These are phyloP conservation scores for Parafenestella ontariensis DNA, from an alignment of 2,329 filamentous ascomycete species.

Conservation along the genomic window DNA sequence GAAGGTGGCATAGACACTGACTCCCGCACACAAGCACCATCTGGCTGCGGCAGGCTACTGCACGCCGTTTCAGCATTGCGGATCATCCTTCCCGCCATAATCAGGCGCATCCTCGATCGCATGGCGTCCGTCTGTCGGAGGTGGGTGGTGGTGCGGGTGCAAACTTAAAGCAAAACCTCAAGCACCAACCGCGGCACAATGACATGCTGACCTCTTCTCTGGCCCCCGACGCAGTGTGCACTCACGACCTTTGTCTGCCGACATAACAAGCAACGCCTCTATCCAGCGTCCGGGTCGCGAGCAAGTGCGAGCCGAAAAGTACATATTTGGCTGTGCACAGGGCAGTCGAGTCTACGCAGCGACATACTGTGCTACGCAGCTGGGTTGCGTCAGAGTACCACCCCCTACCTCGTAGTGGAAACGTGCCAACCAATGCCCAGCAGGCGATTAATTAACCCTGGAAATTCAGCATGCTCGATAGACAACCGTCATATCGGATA, in stretches of 20 bases:
- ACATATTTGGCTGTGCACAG: conserved; percentile 8
- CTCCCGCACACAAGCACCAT: conserved; percentile 2
- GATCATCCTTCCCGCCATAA: conserved; percentile 26
- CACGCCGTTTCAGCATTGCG: conserved; percentile 24
- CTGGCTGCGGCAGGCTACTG: conserved; percentile 18
- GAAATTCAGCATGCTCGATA: conserved; percentile 21
- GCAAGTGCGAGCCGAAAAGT: conserved; percentile 17
- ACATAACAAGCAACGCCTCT: conserved; percentile 10
- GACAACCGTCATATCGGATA: conserved; percentile 21
- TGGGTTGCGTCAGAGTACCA: conserved; percentile 15
- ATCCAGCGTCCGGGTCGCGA: conserved; percentile 26
- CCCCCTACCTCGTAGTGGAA: conserved; percentile 5
- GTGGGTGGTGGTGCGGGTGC: conserved; percentile 2
- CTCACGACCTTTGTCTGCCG: conserved; percentile 18
- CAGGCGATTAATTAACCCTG: conserved; percentile 21
- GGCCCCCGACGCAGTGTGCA: not conserved
- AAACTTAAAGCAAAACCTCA: conserved; percentile 6
- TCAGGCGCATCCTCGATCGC: not conserved
- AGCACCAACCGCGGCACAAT: conserved; percentile 8
- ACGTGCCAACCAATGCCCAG: conserved; percentile 12
- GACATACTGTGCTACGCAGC: conserved; percentile 9
- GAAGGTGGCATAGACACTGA: conserved; percentile 8
- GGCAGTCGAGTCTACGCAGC: conserved; percentile 3
- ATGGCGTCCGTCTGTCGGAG: not conserved
- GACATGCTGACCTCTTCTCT: not conserved